These are phyloP conservation scores for Aspergillus campestris DNA, from an alignment of 495 filamentous ascomycete species.

Conservation along the genomic window DNA sequence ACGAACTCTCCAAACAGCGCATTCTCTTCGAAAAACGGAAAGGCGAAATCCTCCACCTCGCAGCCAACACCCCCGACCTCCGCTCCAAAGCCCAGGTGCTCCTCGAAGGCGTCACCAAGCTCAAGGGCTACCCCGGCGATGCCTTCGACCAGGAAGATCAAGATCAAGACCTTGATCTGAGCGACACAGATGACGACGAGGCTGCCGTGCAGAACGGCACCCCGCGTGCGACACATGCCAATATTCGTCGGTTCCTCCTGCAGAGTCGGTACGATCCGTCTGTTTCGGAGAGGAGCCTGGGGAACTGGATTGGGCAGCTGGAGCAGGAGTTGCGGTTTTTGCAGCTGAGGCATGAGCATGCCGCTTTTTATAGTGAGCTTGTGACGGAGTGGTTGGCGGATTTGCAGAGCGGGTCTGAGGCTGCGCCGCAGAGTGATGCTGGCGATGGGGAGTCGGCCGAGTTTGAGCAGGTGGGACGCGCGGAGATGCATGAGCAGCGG, in stretches of 20 bases:
- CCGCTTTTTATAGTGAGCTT: constrained; percentile 50
- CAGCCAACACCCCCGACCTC: constrained; percentile 18
- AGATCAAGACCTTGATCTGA: constrained; percentile 26
- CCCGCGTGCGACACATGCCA: constrained; percentile 21
- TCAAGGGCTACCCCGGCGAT: constrained; percentile 30
- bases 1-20: constrained; percentile 52
- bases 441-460: constrained; percentile 5
- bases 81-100: constrained; percentile 23
- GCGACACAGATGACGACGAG: constrained; percentile 5
- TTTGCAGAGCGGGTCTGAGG: constrained; percentile 15
- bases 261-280: constrained; percentile 51
- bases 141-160: constrained; percentile 31
- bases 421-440: background rate
- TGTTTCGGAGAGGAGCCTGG: constrained; percentile 37
- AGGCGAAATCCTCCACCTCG: constrained; percentile 22
- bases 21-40: constrained; percentile 39
- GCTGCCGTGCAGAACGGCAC: constrained; percentile 6
- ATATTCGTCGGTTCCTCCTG: constrained; percentile 44
- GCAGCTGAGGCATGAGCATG: constrained; percentile 51
- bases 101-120: constrained; percentile 30
- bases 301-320: constrained; percentile 40
- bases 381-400: constrained; percentile 54
- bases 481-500: constrained; percentile 43
- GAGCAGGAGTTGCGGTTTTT: constrained; percentile 42
- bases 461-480: constrained; percentile 33